Evolutionary conservation across 768 basidiomycete species (phyloP), one percentile per base, ranked within the genome.

Genomic region (Leccinum subgranulosum): DNA sequence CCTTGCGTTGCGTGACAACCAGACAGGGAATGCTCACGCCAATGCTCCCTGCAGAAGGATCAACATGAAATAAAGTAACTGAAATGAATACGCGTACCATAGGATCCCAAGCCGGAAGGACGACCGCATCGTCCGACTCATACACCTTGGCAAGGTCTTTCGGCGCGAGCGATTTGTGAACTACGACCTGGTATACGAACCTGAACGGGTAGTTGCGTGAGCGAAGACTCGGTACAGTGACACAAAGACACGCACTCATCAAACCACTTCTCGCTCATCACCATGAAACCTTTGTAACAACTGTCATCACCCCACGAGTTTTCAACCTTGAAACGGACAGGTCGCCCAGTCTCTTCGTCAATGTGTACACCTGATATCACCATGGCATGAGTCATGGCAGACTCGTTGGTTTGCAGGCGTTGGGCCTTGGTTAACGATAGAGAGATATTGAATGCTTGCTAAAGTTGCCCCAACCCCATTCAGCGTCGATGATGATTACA

Each of bases 251-350:
- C 89, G 66, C 64, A 92, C 88, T 98, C 79, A 55, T 88, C 86
- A 73, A 98, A 98, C 95, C 96, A 98, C 45, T 76, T 77, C 62
- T 92, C 90, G 50, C 86, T 91, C 93, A 96, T 95, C 65, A 96
- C 84, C 75, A 90, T 92, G 74, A 85, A 95, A 6, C 95, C 95
- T 64, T 93, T 86, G 63, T 93, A 79, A 25, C 94, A 89, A 0
- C 79, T 80, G 0, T 75, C 75, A 27, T 86, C 84, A 15, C 92
- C 90, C 96, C 96, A 98, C 3, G 87, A 90, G 76, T 98, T 98
- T 79, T 98, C 96, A 19, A 98, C 92, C 74, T 93, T 92, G 82
- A 93, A 98, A n/a, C 93, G 82, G 19, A 95, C 73, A 0, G 94
- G 87, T 56, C 82, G 84, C 53, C 92, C 92, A 3, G 72, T 69